Base-by-base conservation (phyloP, 306 rosid genomes). In the Amphicarpaea edgeworthii region DNA sequence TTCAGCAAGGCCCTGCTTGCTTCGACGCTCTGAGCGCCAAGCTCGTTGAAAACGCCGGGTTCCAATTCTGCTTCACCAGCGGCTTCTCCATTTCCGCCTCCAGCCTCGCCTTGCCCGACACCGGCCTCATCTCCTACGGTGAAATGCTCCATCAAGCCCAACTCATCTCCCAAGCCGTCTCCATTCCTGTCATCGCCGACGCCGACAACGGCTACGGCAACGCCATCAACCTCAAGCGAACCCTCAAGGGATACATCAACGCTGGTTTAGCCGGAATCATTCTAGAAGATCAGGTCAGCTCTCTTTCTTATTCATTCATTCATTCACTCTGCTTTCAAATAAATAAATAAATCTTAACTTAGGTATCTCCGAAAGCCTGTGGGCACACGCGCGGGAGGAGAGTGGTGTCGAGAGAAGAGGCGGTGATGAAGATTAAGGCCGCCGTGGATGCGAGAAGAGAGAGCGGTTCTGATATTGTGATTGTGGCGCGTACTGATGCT, bases 11-110 rank as follows among this genome's bases (percentile, higher is more conserved):
- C 51, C 98, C 97, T 4, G 98, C 96, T 28, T 90, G 95, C 78
- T 94, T 92, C 80, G 98, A 94, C 63, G 97, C 88, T 77, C 96
- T 91, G 53, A 94, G 98, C 66, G 97, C 96, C 7, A 94, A 81
- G 80, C 88, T 94, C 10, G 90, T 94, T 53, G 82, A 92, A 75
- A 71, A 85, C 73, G 93, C 96, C 72, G 97, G 93, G 7, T 94
- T 94, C 50, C 81, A 32, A 7, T 82, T 68, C 64, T 94, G 98
- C 91, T 88, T 94, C 74, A 88, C 92, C 28, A 90, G 98, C 46
- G 98, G 98, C 38, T 94, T 94, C 88, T 86, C 97, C 0, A 84
- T 94, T 50, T 84, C 96, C 2, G 96, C 95, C 68, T 81, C 95
- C 45, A 80, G 94, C 65, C 34, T 94, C 82, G 97, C 88, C n/a